These are phyloP conservation scores for Begonia fuchsioides DNA, from an alignment of 306 rosid species.

Conservation along the genomic window DNA sequence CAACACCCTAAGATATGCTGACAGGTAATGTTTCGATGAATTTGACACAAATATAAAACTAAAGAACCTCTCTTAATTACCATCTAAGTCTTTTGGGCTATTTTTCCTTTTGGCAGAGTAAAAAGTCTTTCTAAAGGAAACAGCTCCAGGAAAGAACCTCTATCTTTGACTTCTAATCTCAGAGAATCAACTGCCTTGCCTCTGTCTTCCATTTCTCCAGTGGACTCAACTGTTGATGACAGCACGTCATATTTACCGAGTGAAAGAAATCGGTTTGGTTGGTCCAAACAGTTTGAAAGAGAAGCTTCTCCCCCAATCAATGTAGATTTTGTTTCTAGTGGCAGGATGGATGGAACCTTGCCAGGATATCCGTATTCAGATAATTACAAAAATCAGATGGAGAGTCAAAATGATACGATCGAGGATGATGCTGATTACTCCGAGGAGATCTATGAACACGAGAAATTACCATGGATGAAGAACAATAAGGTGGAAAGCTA, in stretches of 20 bases:
- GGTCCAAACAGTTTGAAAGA: constrained; percentile 58
- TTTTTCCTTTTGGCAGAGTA: constrained; percentile 31
- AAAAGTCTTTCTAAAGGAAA: constrained; percentile 88
- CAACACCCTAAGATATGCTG: constrained; percentile 92
- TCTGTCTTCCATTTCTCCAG: constrained; percentile 38
- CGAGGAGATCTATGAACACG: constrained; percentile 60
- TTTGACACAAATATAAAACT: too few species aligned
- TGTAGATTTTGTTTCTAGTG: constrained; percentile 43
- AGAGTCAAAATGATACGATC: constrained; percentile 41
- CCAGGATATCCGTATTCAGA: background rate
- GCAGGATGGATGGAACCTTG: constrained; percentile 41
- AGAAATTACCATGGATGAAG: constrained; percentile 60
- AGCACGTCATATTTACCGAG: constrained; percentile 42
- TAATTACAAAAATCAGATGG: constrained; percentile 32
- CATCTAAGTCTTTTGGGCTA: too few species aligned
- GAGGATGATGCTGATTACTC: constrained; percentile 59
- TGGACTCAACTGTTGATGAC: constrained; percentile 47
- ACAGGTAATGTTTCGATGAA: constrained; percentile 38
- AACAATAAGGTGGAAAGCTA: constrained; percentile 52
- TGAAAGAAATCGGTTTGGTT: constrained; percentile 53
- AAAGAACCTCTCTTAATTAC: too few species aligned
- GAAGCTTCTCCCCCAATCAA: constrained; percentile 49
- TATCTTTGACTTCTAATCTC: constrained; percentile 53
- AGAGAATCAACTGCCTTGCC: constrained; percentile 74
- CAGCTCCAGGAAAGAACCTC: constrained; percentile 63